These are phyloP conservation scores for Rauvolfia tetraphylla DNA, from an alignment of 257 asterid genomes.

Conservation along the genomic window DNA sequence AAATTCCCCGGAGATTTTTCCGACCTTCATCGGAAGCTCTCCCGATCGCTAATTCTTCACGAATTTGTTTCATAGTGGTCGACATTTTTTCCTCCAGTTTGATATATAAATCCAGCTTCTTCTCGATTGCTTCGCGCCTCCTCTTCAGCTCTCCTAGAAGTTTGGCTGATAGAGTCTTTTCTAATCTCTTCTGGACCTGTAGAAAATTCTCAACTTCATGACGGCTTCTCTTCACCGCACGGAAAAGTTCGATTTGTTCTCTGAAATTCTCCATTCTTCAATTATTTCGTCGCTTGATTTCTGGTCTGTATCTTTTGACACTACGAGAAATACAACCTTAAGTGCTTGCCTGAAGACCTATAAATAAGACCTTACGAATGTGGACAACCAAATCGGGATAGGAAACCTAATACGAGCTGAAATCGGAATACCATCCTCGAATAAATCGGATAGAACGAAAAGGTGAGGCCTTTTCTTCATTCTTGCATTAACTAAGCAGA, in stretches of 20 bases:
- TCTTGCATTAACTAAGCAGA: too few relatives aligned
- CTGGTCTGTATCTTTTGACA: background rate
- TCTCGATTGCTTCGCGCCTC: background rate
- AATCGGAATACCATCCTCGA: too few relatives aligned
- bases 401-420: too few relatives aligned
- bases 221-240: background rate
- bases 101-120: background rate
- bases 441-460: too few relatives aligned
- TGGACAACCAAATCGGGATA: too few relatives aligned
- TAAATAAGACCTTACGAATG: too few relatives aligned
- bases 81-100: background rate
- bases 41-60: background rate
- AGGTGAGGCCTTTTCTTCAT: too few relatives aligned
- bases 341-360: too few relatives aligned
- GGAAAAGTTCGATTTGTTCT: background rate
- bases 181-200: background rate
- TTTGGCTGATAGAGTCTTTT: background rate
- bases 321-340: too few relatives aligned
- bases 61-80: background rate
- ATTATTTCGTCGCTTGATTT: background rate
- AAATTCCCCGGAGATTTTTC: background rate
- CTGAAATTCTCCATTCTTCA: background rate
- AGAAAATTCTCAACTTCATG: background rate
- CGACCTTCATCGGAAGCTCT: background rate
- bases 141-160: background rate